Base-by-base conservation (phyloP, 2,329 filamentous ascomycete genomes). In the Xylaria sp. region DNA sequence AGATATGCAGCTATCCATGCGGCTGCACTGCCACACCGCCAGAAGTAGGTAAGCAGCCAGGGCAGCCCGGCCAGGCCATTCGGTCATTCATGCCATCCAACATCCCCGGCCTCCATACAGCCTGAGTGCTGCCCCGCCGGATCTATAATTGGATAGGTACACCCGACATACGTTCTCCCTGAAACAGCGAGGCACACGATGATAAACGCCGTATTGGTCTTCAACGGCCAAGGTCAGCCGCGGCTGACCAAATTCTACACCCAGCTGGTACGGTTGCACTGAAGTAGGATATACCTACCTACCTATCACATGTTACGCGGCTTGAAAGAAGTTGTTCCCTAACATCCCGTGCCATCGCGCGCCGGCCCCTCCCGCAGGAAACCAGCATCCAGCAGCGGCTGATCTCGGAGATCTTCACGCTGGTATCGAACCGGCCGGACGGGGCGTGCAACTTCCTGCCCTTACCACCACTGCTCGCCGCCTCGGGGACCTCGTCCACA, bases 161-260 rank as follows among this genome's bases (percentile, higher is more conserved):
- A n/a, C n/a, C n/a, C n/a, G n/a, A n/a, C n/a, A 34, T 34, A 13
- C 29, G 8, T 34, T 34, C 29, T 26, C 11, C 24, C 5, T 6
- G 6, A 6, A 24, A 39, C 39, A 63, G 44, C 56, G 59, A 57
- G n/a, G n/a, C 54, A 45, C 59, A 76, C 63, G 64, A 99, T 99
- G 94, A 97, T 99, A 74, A 99, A 96, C 80, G 94, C 95, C 26
- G 93, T 99, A 58, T 82, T 99, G 63, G 93, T 99, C 72, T 99
- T 99, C 81, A 99, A 99, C 71, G 96, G 96, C 78, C 91, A 93
- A 66, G 94, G 94, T 61, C 93, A 99, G 75, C 93, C 94, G 37
- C 89, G 94, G 51, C 83, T 99, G 72, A 97, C 93, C 66, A 97
- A 97, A 69, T 99, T 99, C 80, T 99, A 99, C 73, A 97, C 93